phyloP scores from a whole-genome alignment of 257 asterid species.

The Ocimum tenuiflorum region DNA sequence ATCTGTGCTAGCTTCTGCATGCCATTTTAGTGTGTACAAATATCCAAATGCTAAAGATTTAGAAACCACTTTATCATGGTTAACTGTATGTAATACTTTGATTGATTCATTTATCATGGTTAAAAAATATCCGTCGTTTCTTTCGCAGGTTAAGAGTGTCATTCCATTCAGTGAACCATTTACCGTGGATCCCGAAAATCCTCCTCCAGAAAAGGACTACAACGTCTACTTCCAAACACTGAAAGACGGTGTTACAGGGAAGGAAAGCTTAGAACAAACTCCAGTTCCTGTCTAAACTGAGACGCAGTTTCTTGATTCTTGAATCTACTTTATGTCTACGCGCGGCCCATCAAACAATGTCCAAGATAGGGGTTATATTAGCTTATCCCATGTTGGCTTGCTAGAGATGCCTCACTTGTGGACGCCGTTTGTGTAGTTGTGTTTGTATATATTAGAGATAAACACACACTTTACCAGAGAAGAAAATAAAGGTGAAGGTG shows the following conservation, averaged over 20 bases:
- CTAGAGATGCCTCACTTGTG: constrained; percentile 6
- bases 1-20: no score
- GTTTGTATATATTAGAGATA: background rate
- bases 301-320: constrained; percentile 20
- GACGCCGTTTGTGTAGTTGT: constrained; percentile 4
- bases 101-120: no score
- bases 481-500: constrained; percentile 4
- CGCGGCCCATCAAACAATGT: no score
- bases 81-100: no score
- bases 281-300: constrained; percentile 48
- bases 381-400: constrained; percentile 4
- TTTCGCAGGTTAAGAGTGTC: constrained; percentile 74
- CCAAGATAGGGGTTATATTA: background rate
- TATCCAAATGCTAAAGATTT: no score
- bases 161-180: constrained; percentile 87
- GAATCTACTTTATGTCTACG: background rate
- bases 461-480: background rate
- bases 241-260: constrained; percentile 87
- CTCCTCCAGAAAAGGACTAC: constrained; percentile 89
- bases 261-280: constrained; percentile 71
- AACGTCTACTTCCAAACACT: constrained; percentile 55
- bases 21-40: no score
- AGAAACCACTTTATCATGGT: no score
- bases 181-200: constrained; percentile 90
- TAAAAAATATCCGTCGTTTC: background rate